phyloP scores from a whole-genome alignment of 2,329 filamentous ascomycete genomes.

The Apiospora phragmitis region DNA sequence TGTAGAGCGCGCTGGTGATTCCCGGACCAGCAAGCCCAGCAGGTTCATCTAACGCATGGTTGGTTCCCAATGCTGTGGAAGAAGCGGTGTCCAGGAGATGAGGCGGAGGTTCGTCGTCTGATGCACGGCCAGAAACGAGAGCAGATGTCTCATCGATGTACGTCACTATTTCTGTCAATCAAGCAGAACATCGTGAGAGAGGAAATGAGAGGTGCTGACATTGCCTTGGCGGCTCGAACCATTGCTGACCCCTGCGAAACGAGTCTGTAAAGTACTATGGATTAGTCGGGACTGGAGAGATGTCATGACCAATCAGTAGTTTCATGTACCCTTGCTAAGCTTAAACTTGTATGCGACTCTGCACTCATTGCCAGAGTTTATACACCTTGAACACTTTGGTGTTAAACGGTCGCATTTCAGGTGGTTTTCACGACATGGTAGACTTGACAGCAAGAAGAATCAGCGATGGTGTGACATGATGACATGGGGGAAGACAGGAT shows the following conservation, averaged over 20 bases:
- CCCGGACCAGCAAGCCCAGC: not conserved
- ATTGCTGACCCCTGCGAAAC: conserved; percentile 31
- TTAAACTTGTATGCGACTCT: conserved; percentile 36
- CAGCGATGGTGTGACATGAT: not conserved
- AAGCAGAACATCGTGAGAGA: not conserved
- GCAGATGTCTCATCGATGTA: conserved; percentile 32
- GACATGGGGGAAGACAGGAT: not conserved
- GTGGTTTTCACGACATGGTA: conserved; percentile 49
- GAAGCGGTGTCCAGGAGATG: conserved; percentile 13
- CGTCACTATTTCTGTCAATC: conserved; percentile 23
- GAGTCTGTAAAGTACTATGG: conserved; percentile 18
- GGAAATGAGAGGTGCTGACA: not conserved
- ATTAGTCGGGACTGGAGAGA: not conserved
- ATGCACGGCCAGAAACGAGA: conserved; percentile 23
- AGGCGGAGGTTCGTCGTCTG: conserved; percentile 21
- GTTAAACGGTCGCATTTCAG: conserved; percentile 45
- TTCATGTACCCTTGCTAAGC: conserved; percentile 28
- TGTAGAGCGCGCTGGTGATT: not conserved
- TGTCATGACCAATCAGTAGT: not conserved
- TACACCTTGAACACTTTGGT: conserved; percentile 33
- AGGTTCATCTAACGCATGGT: not conserved
- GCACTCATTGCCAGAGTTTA: conserved; percentile 33
- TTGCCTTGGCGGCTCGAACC: conserved; percentile 28
- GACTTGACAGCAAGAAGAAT: conserved; percentile 28
- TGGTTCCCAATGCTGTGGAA: not conserved